Evolutionary conservation across 257 asterid species (phyloP).

Genomic region (Fraxinus quadrangulata): DNA sequence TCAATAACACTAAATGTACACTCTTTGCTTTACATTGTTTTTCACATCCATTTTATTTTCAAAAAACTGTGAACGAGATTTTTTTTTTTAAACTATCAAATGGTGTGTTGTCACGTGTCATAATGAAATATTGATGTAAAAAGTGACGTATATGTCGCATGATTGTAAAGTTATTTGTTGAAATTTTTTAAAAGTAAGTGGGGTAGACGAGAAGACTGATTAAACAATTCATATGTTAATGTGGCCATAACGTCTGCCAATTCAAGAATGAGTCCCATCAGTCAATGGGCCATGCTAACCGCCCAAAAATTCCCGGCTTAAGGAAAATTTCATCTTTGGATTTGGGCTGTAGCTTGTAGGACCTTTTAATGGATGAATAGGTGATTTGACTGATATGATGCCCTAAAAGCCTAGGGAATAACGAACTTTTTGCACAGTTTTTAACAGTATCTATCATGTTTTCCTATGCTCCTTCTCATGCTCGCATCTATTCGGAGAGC

Average conservation of each 20-base stretch:
- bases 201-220: background rate
- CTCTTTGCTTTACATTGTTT: too few species aligned
- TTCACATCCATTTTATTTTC: too few species aligned
- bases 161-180: background rate
- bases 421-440: slow-evolving; percentile 12
- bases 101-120: too few species aligned
- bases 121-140: too few species aligned
- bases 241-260: slow-evolving; percentile 4
- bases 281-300: slow-evolving; percentile 41
- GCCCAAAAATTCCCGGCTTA: slow-evolving; percentile 25
- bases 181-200: background rate
- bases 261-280: slow-evolving; percentile 37
- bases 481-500: background rate
- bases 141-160: too few species aligned
- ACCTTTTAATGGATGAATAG: too few species aligned
- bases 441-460: background rate
- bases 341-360: too few species aligned
- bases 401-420: slow-evolving; percentile 12
- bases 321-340: too few species aligned
- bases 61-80: too few species aligned
- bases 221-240: background rate
- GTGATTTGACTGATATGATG: slow-evolving; percentile 40
- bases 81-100: too few species aligned
- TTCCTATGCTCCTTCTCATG: background rate
- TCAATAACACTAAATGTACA: too few species aligned